A percentile compares a stretch with the other conserved stretches of the same genome.
These are phyloP conservation scores for Lagenaria siceraria DNA, from an alignment of 306 rosid genomes.

Conservation along the genomic window DNA sequence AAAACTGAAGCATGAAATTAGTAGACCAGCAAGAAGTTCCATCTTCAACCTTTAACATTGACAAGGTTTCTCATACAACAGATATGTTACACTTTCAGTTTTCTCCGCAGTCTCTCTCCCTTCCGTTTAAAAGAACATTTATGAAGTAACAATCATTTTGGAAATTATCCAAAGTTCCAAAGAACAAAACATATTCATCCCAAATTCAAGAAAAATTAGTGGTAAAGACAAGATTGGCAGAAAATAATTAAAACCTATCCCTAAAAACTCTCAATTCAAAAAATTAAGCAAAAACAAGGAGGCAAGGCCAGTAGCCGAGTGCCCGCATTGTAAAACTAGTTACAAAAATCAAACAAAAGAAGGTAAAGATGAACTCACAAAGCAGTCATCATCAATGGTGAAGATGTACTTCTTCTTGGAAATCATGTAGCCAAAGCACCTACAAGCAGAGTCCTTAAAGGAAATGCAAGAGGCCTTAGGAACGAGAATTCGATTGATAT, in stretches of 20 bases:
- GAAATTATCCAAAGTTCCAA: neutral
- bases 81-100: neutral
- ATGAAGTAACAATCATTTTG: neutral
- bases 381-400: constrained; percentile 86
- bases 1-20: neutral
- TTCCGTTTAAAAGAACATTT: neutral
- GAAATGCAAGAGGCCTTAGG: constrained; percentile 62
- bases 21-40: neutral
- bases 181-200: neutral
- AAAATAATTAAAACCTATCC: neutral
- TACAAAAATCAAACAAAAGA: neutral
- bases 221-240: neutral
- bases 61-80: neutral
- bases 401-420: constrained; percentile 79
- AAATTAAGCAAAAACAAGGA: neutral
- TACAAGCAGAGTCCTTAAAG: constrained; percentile 79
- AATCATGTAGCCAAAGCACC: constrained; percentile 60
- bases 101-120: too few relatives aligned
- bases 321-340: neutral
- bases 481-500: constrained; percentile 48
- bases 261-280: neutral
- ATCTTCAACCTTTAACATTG: neutral
- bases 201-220: neutral
- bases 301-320: neutral
- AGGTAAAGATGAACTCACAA: constrained; percentile 28